Conservation (phyloP, 306 rosid genomes). For the Gastrolobium bilobum region DNA sequence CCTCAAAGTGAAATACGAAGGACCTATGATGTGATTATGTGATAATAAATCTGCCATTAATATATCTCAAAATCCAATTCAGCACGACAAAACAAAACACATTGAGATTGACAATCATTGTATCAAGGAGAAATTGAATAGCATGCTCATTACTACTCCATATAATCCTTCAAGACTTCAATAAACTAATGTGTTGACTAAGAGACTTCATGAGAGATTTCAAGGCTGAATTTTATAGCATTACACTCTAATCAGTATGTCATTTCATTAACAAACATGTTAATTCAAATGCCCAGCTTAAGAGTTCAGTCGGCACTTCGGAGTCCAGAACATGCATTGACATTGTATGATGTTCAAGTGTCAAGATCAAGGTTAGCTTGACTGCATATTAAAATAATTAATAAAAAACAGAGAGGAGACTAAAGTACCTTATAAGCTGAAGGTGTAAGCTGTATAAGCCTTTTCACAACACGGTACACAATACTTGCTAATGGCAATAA, state of each 20-base stretch:
- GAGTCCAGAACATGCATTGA: neutral
- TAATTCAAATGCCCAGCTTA: constrained; percentile 24
- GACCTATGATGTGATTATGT: too few relatives aligned
- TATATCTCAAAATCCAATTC: too few relatives aligned
- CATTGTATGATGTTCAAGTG: constrained; percentile 12
- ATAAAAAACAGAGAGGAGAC: constrained; percentile 11
- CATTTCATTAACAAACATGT: constrained; percentile 8
- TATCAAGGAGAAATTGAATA: too few relatives aligned
- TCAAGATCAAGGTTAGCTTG: constrained; percentile 1
- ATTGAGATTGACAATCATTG: too few relatives aligned
- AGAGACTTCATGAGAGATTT: too few relatives aligned
- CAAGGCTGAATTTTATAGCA: neutral
- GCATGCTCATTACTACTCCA: too few relatives aligned
- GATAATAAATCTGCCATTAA: too few relatives aligned
- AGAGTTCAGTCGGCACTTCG: constrained; percentile 22
- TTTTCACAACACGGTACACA: constrained; percentile 77
- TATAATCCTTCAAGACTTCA: too few relatives aligned
- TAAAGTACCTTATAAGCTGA: constrained; percentile 74
- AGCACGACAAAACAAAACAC: too few relatives aligned
- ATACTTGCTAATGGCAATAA: constrained; percentile 82
- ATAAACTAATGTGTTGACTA: too few relatives aligned
- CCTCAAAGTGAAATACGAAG: too few relatives aligned
- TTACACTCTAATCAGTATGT: neutral
- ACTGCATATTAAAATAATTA: neutral
- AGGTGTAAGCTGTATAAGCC: constrained; percentile 87